Base-by-base conservation (phyloP, 75 land plant genomes). In the Isoetes taiwanensis region DNA sequence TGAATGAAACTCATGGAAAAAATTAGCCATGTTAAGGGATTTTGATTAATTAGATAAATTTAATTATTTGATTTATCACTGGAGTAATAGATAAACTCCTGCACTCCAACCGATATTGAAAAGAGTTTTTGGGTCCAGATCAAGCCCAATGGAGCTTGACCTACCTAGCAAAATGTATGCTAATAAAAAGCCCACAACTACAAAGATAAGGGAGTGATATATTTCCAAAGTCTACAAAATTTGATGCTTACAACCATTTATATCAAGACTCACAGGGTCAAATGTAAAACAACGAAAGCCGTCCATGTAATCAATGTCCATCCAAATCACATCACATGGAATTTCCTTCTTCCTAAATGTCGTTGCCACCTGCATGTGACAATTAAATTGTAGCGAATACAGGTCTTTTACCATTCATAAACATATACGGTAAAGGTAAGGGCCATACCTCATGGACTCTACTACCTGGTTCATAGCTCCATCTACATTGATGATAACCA, bases 241-340 rank as follows among this genome's bases (percentile, higher is more conserved):
- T n/a, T n/a, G n/a, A n/a, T n/a, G n/a, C n/a, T n/a, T 2, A n/a
- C 4, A 28, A 57, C 9, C 4, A 14, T 30, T 38, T 43, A 27
- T 37, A 52, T 11, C 30, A 24, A 4, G 28, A 68, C 76, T 35
- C 70, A 70, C 97, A 30, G 72, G 34, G 59, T 91, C 81, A 73
- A 87, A 87, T 25, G 95, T 91, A 54, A 91, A 91, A 69, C 97
- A 91, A 29, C 80, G 82, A 71, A 83, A 91, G 4, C 83, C 97
- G 67, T 91, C 67, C 97, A 91, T 91, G 75, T 91, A 91, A 59
- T 91, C 97, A 27, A 91, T 91, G 61, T 91, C 97, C 95, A 91
- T 91, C 97, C 97, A 91, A 38, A 91, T 66, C 39, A 91, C 97
- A 73, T 91, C 97, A 73, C 94, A 86, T 33, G 97, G 97, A 30